Conservation (phyloP, 345 rosid species). For the Melaleuca alternifolia region DNA sequence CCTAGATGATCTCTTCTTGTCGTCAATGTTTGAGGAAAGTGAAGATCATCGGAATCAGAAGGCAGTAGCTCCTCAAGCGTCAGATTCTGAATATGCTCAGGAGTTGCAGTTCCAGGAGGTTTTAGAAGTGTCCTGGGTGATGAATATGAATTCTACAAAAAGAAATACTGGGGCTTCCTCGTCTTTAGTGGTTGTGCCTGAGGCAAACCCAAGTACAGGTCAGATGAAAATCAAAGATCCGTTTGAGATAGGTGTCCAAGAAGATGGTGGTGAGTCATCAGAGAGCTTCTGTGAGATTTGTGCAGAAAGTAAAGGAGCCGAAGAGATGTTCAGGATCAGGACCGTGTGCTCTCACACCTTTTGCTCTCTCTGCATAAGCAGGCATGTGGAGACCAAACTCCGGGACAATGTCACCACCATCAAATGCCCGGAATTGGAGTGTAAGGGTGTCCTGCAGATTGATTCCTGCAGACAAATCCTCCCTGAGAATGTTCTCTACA, state of each 20-base stretch:
- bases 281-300: slow-evolving; percentile 44
- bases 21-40: neutral
- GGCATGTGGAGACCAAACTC: slow-evolving; percentile 29
- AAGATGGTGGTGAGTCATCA: slow-evolving; percentile 8
- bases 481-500: slow-evolving; percentile 26
- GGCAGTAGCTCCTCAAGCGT: neutral
- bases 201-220: neutral
- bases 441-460: slow-evolving; percentile 28
- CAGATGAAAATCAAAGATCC: neutral
- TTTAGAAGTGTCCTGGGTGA: neutral
- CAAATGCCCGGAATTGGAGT: slow-evolving; percentile 47
- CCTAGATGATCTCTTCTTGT: neutral
- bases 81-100: neutral
- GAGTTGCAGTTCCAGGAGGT: neutral
- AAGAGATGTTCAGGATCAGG: slow-evolving; percentile 23
- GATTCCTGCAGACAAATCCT: slow-evolving; percentile 31
- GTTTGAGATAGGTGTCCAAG: neutral
- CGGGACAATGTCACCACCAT: slow-evolving; percentile 7
- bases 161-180: neutral
- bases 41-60: neutral
- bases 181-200: neutral
- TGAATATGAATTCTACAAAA: neutral
- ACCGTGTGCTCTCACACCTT: slow-evolving; percentile 32
- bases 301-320: slow-evolving; percentile 23
- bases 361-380: slow-evolving; percentile 44